Percentiles rank a stretch among this genome's conserved stretches.
phyloP scores from a whole-genome alignment of 2,329 filamentous ascomycete genomes.

The Peltaster fructicola region DNA sequence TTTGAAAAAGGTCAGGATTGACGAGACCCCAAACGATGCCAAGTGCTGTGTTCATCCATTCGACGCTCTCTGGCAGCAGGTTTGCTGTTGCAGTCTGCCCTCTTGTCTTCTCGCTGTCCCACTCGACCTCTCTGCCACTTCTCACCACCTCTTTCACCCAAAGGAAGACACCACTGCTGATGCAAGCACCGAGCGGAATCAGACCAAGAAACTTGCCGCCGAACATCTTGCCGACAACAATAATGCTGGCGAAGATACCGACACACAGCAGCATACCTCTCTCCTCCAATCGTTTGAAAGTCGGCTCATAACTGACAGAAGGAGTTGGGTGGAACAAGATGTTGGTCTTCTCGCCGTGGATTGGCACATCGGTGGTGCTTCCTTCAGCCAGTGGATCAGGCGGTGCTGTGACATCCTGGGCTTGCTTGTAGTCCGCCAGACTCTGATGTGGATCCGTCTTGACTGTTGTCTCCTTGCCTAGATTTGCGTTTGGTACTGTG shows the following conservation, averaged over 20 bases:
- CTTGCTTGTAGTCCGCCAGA: conserved; percentile 62
- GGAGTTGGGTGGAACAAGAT: conserved; percentile 91
- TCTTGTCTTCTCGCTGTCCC: conserved; percentile 70
- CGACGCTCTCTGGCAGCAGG: conserved; percentile 75
- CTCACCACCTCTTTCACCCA: conserved; percentile 80
- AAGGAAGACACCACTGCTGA: conserved; percentile 64
- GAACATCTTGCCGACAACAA: conserved; percentile 62
- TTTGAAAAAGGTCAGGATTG: conserved; percentile 89
- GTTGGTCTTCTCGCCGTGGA: conserved; percentile 91
- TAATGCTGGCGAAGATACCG: conserved; percentile 53
- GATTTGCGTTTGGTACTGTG: conserved; percentile 76
- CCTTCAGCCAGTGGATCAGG: conserved; percentile 71
- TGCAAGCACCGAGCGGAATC: conserved; percentile 51
- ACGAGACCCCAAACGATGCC: conserved; percentile 76
- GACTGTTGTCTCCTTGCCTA: conserved; percentile 55
- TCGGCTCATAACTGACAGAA: conserved; percentile 74
- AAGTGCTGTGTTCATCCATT: conserved; percentile 85
- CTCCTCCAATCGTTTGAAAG: conserved; percentile 59
- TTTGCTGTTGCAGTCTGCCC: conserved; percentile 74
- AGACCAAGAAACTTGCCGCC: conserved; percentile 63
- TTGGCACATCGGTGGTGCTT: conserved; percentile 81
- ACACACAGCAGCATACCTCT: conserved; percentile 53
- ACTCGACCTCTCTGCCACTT: conserved; percentile 68
- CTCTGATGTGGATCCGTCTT: conserved; percentile 55
- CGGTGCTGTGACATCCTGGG: conserved; percentile 78